Percentiles rank a stretch among this genome's conserved stretches.
Conservation (phyloP, 2,329 filamentous ascomycete genomes). For the Xylariaceae sp. region DNA sequence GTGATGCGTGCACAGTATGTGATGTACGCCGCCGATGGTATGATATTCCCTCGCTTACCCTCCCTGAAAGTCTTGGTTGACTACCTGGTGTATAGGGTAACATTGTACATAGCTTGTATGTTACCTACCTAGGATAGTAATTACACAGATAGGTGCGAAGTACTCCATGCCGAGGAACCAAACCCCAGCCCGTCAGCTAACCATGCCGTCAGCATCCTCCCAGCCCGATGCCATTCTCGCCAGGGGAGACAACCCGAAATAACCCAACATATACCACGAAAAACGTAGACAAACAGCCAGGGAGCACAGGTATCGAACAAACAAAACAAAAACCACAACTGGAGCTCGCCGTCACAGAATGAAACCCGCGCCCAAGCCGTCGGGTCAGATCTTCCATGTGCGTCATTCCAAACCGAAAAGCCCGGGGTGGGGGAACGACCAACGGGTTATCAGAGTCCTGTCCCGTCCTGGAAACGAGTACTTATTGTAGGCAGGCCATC, state of each 20-base stretch:
- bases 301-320: background rate
- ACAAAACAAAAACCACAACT: background rate
- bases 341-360: background rate
- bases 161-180: background rate
- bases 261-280: background rate
- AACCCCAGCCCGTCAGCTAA: constrained; percentile 9
- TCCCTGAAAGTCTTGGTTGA: too few species aligned
- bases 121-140: too few species aligned
- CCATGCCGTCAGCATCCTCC: constrained; percentile 14
- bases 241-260: background rate
- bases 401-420: constrained; percentile 17
- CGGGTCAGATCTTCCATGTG: constrained; percentile 20
- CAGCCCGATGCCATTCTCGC: constrained; percentile 5
- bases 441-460: too few species aligned
- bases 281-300: background rate
- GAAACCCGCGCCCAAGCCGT: constrained; percentile 17
- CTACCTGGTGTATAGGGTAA: too few species aligned
- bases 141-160: too few species aligned
- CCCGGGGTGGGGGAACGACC: constrained; percentile 5
- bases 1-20: too few species aligned
- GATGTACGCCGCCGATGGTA: background rate
- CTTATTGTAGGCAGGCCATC: background rate
- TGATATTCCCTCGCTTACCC: background rate
- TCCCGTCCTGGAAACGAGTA: too few species aligned
- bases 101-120: too few species aligned